Evolutionary conservation across 371 early-diverging fungal species (phyloP).

Genomic region (Dentiscutata heterogama): DNA sequence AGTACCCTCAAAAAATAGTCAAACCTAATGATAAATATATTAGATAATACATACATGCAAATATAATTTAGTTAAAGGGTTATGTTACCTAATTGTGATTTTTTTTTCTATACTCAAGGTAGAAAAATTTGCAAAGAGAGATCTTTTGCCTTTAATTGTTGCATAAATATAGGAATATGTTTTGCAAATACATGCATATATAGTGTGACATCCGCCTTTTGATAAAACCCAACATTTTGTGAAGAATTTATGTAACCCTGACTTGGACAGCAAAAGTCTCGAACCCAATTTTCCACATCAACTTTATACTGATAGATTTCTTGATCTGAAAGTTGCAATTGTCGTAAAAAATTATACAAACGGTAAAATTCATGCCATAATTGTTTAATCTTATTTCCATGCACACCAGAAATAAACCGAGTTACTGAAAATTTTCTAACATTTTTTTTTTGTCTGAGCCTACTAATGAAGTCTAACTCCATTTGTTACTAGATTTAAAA

Average conservation of each 20-base stretch:
- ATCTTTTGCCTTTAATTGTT: neutral
- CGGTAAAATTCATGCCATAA: neutral
- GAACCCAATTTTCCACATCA: neutral
- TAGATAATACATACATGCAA: neutral
- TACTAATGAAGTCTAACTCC: neutral
- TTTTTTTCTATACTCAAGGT: constrained; percentile 1
- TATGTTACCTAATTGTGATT: neutral
- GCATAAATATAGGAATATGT: constrained; percentile 1
- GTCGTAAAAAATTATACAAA: neutral
- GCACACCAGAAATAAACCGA: neutral
- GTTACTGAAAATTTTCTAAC: neutral
- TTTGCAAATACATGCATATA: constrained; percentile 8
- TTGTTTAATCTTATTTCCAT: neutral
- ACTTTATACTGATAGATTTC: neutral
- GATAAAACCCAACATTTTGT: neutral
- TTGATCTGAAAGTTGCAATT: neutral
- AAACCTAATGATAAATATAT: neutral
- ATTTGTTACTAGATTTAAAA: neutral
- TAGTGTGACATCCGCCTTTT: neutral
- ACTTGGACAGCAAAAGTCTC: neutral
- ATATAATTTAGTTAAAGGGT: neutral
- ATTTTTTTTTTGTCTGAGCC: constrained; percentile 1
- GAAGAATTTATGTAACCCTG: neutral
- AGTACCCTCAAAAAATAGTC: neutral
- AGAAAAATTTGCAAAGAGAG: neutral